Evolutionary conservation across 768 basidiomycete genomes (phyloP).

Genomic region (Tremella fuciformis): DNA sequence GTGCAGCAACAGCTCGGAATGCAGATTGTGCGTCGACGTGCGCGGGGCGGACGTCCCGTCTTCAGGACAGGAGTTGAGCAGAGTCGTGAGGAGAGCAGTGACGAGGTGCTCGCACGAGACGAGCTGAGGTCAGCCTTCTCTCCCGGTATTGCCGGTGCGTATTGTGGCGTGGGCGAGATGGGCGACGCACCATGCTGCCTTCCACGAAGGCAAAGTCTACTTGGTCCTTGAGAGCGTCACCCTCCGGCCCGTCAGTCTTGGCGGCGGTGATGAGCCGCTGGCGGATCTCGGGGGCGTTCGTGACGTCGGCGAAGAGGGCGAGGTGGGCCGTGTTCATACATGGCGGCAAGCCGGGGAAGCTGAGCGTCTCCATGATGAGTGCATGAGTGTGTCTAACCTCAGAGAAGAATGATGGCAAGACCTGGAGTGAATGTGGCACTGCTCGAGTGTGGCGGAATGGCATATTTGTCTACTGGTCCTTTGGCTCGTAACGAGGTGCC

Average conservation of each 20-base stretch:
- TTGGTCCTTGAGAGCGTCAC: slow-evolving; percentile 67
- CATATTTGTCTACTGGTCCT: too few species aligned
- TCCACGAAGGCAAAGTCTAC: slow-evolving; percentile 91
- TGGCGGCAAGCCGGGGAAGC: slow-evolving; percentile 38
- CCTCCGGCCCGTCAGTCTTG: slow-evolving; percentile 58
- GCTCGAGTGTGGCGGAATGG: not conserved
- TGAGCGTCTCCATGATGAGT: slow-evolving; percentile 53
- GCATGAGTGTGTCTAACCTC: not conserved
- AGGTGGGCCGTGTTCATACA: slow-evolving; percentile 56
- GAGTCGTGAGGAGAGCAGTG: slow-evolving; percentile 55
- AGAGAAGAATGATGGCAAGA: not conserved
- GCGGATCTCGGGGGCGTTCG: slow-evolving; percentile 63
- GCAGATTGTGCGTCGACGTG: slow-evolving; percentile 78
- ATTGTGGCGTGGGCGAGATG: too few species aligned
- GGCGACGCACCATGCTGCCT: slow-evolving; percentile 66
- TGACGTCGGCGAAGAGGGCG: slow-evolving; percentile 66
- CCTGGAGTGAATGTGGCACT: slow-evolving; percentile 8
- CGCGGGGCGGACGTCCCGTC: slow-evolving; percentile 52
- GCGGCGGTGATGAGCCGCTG: slow-evolving; percentile 70
- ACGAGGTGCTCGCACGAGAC: slow-evolving; percentile 75
- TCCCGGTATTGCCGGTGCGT: too few species aligned
- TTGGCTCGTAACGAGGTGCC: too few species aligned
- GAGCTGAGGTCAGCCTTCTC: slow-evolving; percentile 62
- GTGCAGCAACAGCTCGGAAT: slow-evolving; percentile 85
- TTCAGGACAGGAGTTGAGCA: slow-evolving; percentile 60